Base-by-base conservation (phyloP, 768 basidiomycete genomes). In the Mycena crocata region DNA sequence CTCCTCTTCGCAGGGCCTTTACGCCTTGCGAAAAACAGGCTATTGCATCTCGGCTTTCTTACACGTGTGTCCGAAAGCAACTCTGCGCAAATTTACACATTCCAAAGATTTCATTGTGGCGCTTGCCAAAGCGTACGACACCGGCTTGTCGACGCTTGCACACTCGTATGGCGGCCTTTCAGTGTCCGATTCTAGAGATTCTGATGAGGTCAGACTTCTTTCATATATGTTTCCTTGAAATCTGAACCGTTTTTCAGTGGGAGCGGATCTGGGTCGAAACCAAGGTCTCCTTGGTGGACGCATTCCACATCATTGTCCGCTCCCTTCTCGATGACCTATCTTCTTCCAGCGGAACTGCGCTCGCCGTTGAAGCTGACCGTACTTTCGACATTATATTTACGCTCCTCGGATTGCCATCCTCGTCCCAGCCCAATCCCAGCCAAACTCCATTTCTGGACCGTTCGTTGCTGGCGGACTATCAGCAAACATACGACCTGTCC, bases 251-350 rank as follows among this genome's bases (percentile, higher is more conserved):
- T 42, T 48, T 31, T 28, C 28, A 92, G 55, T 94, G 92, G 92
- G 88, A 91, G 68, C 81, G 80, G 17, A 82, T 91, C 49, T 92
- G 90, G 86, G 80, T 93, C 8, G 85, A 89, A 62, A 89, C 90
- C 2, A 94, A 94, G 78, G 89, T 91, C 10, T 86, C 87, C 24
- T 78, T 93, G 28, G 77, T 94, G 23, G 93, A 94, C 68, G 74
- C 84, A 4, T 91, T 92, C 76, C 91, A 93, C 67, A 74, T 88
- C 52, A 72, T 92, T 34, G 64, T 92, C 54, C 78, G 77, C 34
- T 78, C 82, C 5, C 78, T 90, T 54, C 73, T 91, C 8, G 78
- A 79, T 28, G 85, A 86, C 64, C 73, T 92, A 32, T 77, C 85
- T 1, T 66, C 76, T 10, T 75, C 82, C 8, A 81, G 82, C 0